These are phyloP conservation scores for Pseudofabraea citricarpa DNA, from an alignment of 2,329 filamentous ascomycete genomes.

Conservation along the genomic window DNA sequence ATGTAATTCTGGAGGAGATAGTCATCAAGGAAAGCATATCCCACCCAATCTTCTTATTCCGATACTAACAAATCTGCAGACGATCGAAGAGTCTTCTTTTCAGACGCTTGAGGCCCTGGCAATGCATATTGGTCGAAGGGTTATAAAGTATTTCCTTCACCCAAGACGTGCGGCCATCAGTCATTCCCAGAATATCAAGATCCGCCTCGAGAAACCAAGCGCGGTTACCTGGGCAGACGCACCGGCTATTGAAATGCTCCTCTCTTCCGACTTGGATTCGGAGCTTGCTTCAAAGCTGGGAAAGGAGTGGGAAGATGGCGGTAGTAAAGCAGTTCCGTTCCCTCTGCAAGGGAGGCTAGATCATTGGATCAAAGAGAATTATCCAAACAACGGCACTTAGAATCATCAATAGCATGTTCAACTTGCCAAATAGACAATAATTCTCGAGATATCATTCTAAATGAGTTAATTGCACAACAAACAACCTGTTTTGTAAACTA, in stretches of 20 bases:
- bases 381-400: background rate
- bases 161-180: constrained; percentile 19
- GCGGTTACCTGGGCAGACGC: constrained; percentile 70
- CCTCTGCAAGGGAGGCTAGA: constrained; percentile 18
- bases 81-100: constrained; percentile 51
- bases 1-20: constrained; percentile 51
- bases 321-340: constrained; percentile 12
- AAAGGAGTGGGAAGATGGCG: constrained; percentile 5
- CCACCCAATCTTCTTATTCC: no score
- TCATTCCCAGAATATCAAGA: constrained; percentile 36
- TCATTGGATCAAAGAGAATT: constrained; percentile 19
- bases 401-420: no score
- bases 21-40: constrained; percentile 53
- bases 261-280: constrained; percentile 3
- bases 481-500: no score
- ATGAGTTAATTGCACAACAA: no score
- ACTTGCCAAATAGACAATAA: no score
- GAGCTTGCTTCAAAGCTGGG: background rate
- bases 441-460: no score
- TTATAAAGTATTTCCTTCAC: constrained; percentile 39
- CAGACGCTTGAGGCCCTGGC: constrained; percentile 61
- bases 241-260: constrained; percentile 57
- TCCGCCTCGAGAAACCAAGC: constrained; percentile 67
- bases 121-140: constrained; percentile 38
- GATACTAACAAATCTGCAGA: constrained; percentile 20